Evolutionary conservation across 805 yeast genomes (phyloP).

Genomic region (Isabelozyma gotoi): DNA sequence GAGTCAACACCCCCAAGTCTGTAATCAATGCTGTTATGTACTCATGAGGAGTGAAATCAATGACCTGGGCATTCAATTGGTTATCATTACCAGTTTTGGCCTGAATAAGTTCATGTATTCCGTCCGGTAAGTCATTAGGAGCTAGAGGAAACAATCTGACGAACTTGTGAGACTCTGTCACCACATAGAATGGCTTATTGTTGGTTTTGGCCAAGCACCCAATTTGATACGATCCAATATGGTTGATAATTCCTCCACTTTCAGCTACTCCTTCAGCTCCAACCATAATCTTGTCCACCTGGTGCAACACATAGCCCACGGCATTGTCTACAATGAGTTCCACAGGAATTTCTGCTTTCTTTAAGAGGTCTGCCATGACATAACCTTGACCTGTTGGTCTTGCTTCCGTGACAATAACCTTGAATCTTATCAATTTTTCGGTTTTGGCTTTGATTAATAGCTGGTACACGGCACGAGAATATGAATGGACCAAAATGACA

Average conservation of each 20-base stretch:
- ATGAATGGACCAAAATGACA: slow-evolving; percentile 84
- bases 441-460: slow-evolving; percentile 73
- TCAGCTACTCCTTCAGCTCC: slow-evolving; percentile 99
- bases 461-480: slow-evolving; percentile 84
- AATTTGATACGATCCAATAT: slow-evolving; percentile 91
- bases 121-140: slow-evolving; percentile 81
- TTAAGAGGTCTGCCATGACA: slow-evolving; percentile 65
- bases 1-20: slow-evolving; percentile 94
- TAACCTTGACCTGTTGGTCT: slow-evolving; percentile 79
- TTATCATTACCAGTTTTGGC: slow-evolving; percentile 20
- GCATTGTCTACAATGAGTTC: slow-evolving; percentile 88
- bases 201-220: slow-evolving; percentile 90
- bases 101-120: slow-evolving; percentile 22
- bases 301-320: slow-evolving; percentile 88
- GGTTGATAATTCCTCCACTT: slow-evolving; percentile 96
- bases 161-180: slow-evolving; percentile 92
- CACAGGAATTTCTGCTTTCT: slow-evolving; percentile 78
- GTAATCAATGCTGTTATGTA: slow-evolving; percentile 94
- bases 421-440: slow-evolving; percentile 72
- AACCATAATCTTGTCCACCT: slow-evolving; percentile 88
- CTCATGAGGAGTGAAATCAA: slow-evolving; percentile 96
- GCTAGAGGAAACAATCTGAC: slow-evolving; percentile 94
- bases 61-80: slow-evolving; percentile 35
- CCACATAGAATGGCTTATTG: slow-evolving; percentile 91
- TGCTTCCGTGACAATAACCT: slow-evolving; percentile 91